Evolutionary conservation across 306 rosid genomes (phyloP), one percentile per base, ranked within the genome.

Genomic region (Malus asiatica): DNA sequence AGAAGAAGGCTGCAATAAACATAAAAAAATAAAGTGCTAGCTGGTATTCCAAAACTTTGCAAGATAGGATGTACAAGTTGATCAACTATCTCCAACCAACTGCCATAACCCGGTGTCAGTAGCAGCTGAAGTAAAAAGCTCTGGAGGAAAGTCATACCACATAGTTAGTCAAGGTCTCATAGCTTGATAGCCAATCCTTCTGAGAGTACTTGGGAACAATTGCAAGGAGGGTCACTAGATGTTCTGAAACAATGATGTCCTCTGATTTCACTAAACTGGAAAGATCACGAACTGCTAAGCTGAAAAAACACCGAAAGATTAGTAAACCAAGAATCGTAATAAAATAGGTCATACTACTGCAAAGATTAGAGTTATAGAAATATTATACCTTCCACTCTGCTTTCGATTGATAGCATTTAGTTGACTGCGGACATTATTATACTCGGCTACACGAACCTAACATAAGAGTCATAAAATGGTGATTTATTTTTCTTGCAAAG

Each of bases 281-380:
- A 85, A 93, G 87, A 83, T 91, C 97, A 76, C 97, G 92, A n/a
- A 93, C 97, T 52, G 98, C 98, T 85, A 91, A 88, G 87, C 96
- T 93, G 29, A 87, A 78, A 83, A 84, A 70, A 53, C 71, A 46
- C 67, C 66, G 20, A 80, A 69, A 73, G 73, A 66, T 72, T 69
- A 29, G 75, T 77, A 71, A 83, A 76, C 27, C 20, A 62, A 76
- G 71, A 74, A 59, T 58, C 61, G 69, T n/a, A 62, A 80, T 35
- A 65, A 53, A 74, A 42, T 8, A 60, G 27, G 64, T 19, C n/a
- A 11, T 6, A 42, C 5, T 38, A 32, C 20, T 30, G 66, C 6
- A 68, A 45, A n/a, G 40, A 63, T 55, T 11, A 79, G 23, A 3
- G 38, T 15, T 20, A 20, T 42, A 35, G 60, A 45, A 19, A 20